Base-by-base conservation (phyloP, 306 rosid genomes). In the Adenanthera pavonina region DNA sequence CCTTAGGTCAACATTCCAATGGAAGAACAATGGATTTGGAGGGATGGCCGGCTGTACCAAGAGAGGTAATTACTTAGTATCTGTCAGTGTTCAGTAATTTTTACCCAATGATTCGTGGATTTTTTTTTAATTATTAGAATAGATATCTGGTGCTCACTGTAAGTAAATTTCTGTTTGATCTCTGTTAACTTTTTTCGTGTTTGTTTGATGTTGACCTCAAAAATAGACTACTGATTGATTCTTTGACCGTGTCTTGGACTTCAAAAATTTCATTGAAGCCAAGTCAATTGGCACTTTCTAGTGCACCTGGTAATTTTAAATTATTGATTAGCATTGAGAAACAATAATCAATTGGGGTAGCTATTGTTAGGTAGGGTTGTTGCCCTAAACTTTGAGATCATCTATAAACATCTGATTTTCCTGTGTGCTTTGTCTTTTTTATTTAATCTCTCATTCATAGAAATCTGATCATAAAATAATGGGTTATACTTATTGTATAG, bases 11-110 rank as follows among this genome's bases (percentile, higher is more conserved):
- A 59, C 84, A 76, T 65, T 84, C 92, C 20, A 88, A 80, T 81
- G 89, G 87, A 30, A 85, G 91, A 79, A 86, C 91, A 19, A 91
- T 90, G 90, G 94, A 90, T 84, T 56, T 93, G 82, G 97, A 93
- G 74, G 94, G 91, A 73, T 93, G 97, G 97, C 90, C 92, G 81
- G 78, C 84, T 43, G 81, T 81, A 81, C 91, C 92, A 49, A 72
- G 87, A 76, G 94, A 93, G 97, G 97, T 93, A 84, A 73, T 70
- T 75, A 78, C 62, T 20, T 72, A 6, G 61, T 34, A 34, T 44
- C 46, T 53, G 4, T 70, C 25, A 59, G 70, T 36, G 56, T 25
- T 69, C 15, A 33, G 35, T 69, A 41, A 16, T 64, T 38, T 75
- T 81, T 53, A 35, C 52, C 43, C 3, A 13, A 43, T 41, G 6